Base-by-base conservation (phyloP, 148 eudicot species). In the Beta vulgaris region DNA sequence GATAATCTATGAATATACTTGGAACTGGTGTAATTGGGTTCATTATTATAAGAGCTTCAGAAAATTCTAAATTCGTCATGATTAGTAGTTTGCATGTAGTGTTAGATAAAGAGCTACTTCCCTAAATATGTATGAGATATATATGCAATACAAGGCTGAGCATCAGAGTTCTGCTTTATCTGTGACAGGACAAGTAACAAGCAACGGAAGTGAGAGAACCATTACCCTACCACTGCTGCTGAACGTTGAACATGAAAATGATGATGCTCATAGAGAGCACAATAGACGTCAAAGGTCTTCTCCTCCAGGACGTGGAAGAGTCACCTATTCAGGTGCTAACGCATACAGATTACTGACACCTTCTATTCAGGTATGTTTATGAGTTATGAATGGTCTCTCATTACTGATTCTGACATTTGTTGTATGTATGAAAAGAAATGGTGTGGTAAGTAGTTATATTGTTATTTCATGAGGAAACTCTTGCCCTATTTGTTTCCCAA, bases 291-390 rank as follows among this genome's bases (percentile, higher is more conserved):
- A 82, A 51, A 86, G 58, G n/a, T n/a, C n/a, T n/a, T n/a, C n/a
- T n/a, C n/a, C n/a, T 71, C 40, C 77, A 46, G 51, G 14, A 46
- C 82, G 81, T 43, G 74, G 80, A 77, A 90, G 90, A 15, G 91
- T 80, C 63, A 88, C 87, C 67, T 12, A 46, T 46, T 90, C 96
- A 1, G 77, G 87, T 74, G 42, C 54, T 53, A 78, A 86, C 66
- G 96, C 92, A 31, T 90, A 85, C 63, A 85, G 84, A 65, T 49
- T 88, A 81, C 87, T 90, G 49, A 87, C 96, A 35, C 92, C 92
- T 61, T 85, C 90, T 48, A 81, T 90, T 5, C 88, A 90, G 96
- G 93, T 89, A 71, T 43, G 58, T 23, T 43, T n/a, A n/a, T n/a
- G n/a, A n/a, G 7, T 43, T 54, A n/a, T 54, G 25, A 54, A 1